These are phyloP conservation scores for Termitomyces sp. DNA, from an alignment of 768 basidiomycete species.

Conservation along the genomic window DNA sequence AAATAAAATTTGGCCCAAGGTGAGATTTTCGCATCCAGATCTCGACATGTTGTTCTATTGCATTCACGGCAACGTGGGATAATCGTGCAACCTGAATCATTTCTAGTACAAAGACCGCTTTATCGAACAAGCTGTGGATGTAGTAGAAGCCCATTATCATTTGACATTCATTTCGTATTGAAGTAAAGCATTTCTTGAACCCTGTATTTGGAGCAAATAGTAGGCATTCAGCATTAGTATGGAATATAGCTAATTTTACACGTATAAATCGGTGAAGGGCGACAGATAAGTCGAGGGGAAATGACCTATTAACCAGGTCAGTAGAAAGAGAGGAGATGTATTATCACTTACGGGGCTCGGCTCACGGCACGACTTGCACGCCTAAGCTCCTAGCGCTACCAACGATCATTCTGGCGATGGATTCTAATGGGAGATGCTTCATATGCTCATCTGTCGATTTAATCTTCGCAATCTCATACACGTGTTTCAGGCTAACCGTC, in stretches of 20 bases:
- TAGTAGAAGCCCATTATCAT: neutral
- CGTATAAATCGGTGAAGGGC: slow-evolving; percentile 9
- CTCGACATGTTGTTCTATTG: slow-evolving; percentile 3
- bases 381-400: slow-evolving; percentile 89
- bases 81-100: neutral
- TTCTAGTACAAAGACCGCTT: slow-evolving; percentile 5
- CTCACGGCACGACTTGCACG: slow-evolving; percentile 83
- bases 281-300: neutral
- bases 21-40: slow-evolving; percentile 5
- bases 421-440: slow-evolving; percentile 81
- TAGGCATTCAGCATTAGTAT: slow-evolving; percentile 13
- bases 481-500: slow-evolving; percentile 90
- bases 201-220: slow-evolving; percentile 8
- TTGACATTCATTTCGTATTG: slow-evolving; percentile 3
- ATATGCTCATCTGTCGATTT: slow-evolving; percentile 89
- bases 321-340: slow-evolving; percentile 10
- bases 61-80: slow-evolving; percentile 7
- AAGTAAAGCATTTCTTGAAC: slow-evolving; percentile 7
- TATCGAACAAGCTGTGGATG: neutral
- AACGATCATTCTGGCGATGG: slow-evolving; percentile 82
- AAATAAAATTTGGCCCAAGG: neutral
- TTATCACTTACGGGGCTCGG: slow-evolving; percentile 15
- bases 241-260: slow-evolving; percentile 16
- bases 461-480: slow-evolving; percentile 98
- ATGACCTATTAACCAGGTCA: slow-evolving; percentile 9